Conservation (phyloP, 1,139 yeast genomes). For the Saccharomyces hybrid region DNA sequence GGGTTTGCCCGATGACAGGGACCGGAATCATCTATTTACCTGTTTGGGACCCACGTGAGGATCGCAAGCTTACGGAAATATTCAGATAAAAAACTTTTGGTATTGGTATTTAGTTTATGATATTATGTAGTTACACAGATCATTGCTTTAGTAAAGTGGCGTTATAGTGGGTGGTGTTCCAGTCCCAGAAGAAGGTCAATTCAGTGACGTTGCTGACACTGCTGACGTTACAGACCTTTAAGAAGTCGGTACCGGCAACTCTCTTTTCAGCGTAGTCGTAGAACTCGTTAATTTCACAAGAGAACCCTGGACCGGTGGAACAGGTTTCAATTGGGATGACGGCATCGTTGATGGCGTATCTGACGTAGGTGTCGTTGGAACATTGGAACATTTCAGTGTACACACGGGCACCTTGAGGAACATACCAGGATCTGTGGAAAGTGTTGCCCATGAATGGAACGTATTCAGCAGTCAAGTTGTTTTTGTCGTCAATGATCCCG, state of each 20-base stretch:
- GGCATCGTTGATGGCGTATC: slow-evolving; percentile 53
- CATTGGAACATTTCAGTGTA: slow-evolving; percentile 46
- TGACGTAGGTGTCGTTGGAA: slow-evolving; percentile 35
- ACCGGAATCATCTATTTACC: not conserved
- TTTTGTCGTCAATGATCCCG: slow-evolving; percentile 39
- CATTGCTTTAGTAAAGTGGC: not conserved
- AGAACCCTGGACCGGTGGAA: slow-evolving; percentile 53
- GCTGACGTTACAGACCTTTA: slow-evolving; percentile 33
- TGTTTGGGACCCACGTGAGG: not conserved
- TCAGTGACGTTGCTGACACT: slow-evolving; percentile 17
- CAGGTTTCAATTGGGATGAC: slow-evolving; percentile 50
- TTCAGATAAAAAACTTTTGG: not conserved
- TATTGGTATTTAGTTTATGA: not conserved
- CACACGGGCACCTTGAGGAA: slow-evolving; percentile 54
- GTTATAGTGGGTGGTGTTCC: slow-evolving; percentile 9
- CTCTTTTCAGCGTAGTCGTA: slow-evolving; percentile 33
- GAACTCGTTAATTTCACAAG: slow-evolving; percentile 43
- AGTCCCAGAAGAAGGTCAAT: slow-evolving; percentile 30
- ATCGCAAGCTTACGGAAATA: not conserved
- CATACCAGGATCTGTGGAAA: slow-evolving; percentile 20
- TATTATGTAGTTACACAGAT: not conserved
- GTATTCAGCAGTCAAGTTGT: slow-evolving; percentile 26
- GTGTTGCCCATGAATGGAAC: slow-evolving; percentile 35
- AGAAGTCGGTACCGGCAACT: slow-evolving; percentile 32
- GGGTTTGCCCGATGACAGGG: not conserved